Percentiles rank a stretch among this genome's conserved stretches.
phyloP scores from a whole-genome alignment of 192 early-diverging fungal genomes.

The Martensiomyces pterosporus region DNA sequence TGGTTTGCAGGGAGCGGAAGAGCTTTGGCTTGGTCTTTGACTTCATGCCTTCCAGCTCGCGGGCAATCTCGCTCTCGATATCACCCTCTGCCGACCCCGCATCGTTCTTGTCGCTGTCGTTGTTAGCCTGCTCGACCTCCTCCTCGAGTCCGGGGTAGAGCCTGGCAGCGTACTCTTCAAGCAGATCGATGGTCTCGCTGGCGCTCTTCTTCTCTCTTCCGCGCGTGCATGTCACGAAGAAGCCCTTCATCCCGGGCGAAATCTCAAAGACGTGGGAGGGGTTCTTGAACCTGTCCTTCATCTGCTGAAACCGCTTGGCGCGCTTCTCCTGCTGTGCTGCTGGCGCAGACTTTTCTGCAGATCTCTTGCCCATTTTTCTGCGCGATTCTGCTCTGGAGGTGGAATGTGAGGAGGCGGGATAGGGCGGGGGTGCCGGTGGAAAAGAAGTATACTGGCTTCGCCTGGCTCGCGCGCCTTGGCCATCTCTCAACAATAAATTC shows the following conservation, averaged over 20 bases:
- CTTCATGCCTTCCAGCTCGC: slow-evolving; percentile 44
- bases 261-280: slow-evolving; percentile 42
- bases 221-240: slow-evolving; percentile 44
- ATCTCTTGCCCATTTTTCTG: slow-evolving; percentile 26
- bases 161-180: slow-evolving; percentile 39
- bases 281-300: slow-evolving; percentile 38
- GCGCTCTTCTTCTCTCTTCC: slow-evolving; percentile 44
- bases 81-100: slow-evolving; percentile 9
- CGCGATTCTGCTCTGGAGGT: too few species aligned
- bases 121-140: slow-evolving; percentile 17
- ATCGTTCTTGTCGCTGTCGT: slow-evolving; percentile 10
- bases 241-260: slow-evolving; percentile 48
- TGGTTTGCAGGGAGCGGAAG: slow-evolving; percentile 41
- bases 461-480: too few species aligned
- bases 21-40: slow-evolving; percentile 23
- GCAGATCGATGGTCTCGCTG: slow-evolving; percentile 38
- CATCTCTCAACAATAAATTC: too few species aligned
- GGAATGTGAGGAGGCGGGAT: too few species aligned
- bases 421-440: too few species aligned
- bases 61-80: slow-evolving; percentile 50
- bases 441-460: too few species aligned
- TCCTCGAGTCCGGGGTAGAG: slow-evolving; percentile 45
- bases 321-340: slow-evolving; percentile 32
- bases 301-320: slow-evolving; percentile 35
- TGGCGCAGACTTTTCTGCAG: slow-evolving; percentile 23